Conservation (phyloP, 805 yeast genomes). For the Kodamaea kaohsiungensis region DNA sequence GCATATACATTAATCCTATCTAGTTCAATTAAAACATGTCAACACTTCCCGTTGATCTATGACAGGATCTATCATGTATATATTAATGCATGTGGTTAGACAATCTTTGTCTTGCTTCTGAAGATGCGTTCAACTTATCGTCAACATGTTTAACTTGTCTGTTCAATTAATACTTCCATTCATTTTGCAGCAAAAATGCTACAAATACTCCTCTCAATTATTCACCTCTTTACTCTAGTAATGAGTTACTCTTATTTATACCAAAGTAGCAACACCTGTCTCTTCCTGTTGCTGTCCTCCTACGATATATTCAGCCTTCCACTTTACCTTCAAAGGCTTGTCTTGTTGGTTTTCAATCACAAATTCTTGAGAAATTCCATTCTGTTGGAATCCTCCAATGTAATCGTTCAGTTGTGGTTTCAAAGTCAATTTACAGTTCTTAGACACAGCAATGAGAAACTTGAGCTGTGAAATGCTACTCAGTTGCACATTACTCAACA, state of each 20-base stretch:
- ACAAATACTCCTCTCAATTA: background rate
- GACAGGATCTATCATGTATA: background rate
- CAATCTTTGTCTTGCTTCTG: background rate
- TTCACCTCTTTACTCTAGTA: background rate
- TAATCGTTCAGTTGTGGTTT: constrained; percentile 60
- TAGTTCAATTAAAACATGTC: background rate
- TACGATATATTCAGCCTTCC: constrained; percentile 62
- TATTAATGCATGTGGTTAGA: too few relatives aligned
- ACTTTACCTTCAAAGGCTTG: constrained; percentile 62
- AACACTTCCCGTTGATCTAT: background rate
- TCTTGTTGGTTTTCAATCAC: constrained; percentile 33
- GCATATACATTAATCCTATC: background rate
- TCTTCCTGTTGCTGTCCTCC: constrained; percentile 54
- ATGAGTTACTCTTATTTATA: background rate
- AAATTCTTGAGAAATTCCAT: constrained; percentile 57
- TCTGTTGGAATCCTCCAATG: constrained; percentile 47
- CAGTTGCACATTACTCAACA: constrained; percentile 52
- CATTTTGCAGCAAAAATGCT: background rate
- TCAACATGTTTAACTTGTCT: background rate
- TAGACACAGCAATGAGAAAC: constrained; percentile 72
- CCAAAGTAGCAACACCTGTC: constrained; percentile 50
- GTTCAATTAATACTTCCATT: background rate
- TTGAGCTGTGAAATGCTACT: constrained; percentile 51
- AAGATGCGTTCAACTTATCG: background rate
- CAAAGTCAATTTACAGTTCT: constrained; percentile 55